Conservation (phyloP, 768 basidiomycete species). For the Rhizopogon vesiculosus region DNA sequence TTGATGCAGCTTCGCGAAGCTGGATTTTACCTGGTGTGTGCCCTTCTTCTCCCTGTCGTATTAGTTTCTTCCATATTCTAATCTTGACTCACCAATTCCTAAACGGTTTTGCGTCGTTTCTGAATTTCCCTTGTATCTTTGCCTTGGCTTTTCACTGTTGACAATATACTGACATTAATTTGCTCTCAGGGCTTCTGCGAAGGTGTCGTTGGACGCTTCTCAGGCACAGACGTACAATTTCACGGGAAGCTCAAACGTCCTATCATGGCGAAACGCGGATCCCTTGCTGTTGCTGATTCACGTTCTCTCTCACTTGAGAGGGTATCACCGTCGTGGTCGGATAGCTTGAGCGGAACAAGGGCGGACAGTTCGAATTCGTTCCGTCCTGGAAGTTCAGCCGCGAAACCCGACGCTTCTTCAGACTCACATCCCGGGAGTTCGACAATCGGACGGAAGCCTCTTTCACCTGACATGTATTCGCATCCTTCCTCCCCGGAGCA, state of each 20-base stretch:
- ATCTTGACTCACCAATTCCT: background rate
- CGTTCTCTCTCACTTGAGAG: background rate
- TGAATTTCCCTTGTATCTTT: background rate
- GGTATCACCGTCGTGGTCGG: background rate
- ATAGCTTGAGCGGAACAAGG: background rate
- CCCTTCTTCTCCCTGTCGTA: background rate
- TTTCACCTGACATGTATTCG: background rate
- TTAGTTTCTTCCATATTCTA: background rate
- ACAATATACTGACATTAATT: background rate
- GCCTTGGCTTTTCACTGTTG: background rate
- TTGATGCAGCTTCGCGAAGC: slow-evolving; percentile 64
- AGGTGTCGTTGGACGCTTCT: slow-evolving; percentile 78
- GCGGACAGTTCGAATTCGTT: background rate
- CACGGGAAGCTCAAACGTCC: slow-evolving; percentile 75
- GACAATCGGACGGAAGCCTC: background rate
- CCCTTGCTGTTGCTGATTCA: slow-evolving; percentile 9
- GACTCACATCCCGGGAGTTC: background rate
- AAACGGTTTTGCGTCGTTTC: background rate
- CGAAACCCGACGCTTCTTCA: background rate
- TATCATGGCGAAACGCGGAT: slow-evolving; percentile 63
- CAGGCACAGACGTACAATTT: slow-evolving; percentile 59
- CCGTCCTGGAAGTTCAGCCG: background rate
- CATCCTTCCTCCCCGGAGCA: background rate
- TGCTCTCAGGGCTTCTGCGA: slow-evolving; percentile 73
- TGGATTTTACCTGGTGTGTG: slow-evolving; percentile 59